phyloP scores from a whole-genome alignment of 129 eudicot species.

The Ambrosia artemisiifolia region DNA sequence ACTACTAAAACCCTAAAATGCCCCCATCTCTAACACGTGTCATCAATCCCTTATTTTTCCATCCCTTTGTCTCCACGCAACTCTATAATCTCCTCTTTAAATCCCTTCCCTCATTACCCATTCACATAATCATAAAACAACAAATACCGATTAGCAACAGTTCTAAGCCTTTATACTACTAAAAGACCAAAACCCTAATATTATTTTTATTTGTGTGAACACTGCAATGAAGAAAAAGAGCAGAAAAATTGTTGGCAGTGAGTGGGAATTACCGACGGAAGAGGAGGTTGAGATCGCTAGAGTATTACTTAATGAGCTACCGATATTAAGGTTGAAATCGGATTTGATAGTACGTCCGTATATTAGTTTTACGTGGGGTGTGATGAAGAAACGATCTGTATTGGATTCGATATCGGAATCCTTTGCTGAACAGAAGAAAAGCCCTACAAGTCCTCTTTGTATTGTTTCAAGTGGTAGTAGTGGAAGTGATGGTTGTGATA shows the following conservation, averaged over 20 bases:
- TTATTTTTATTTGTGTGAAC: neutral
- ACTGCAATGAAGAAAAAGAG: conserved; percentile 12
- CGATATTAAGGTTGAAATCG: too few species aligned
- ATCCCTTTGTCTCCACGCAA: neutral
- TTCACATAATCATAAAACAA: neutral
- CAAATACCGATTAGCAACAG: neutral
- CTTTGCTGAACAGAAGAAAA: conserved; percentile 12
- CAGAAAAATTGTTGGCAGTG: neutral
- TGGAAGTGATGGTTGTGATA: conserved; percentile 41
- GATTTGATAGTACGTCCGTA: neutral
- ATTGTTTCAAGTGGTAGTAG: conserved; percentile 42
- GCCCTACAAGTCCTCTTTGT: conserved; percentile 53
- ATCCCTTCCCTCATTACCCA: neutral
- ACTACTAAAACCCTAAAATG: neutral
- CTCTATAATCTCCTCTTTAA: neutral
- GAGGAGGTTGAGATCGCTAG: conserved; percentile 38
- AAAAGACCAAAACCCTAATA: neutral
- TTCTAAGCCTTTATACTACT: neutral
- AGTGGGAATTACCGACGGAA: conserved; percentile 5
- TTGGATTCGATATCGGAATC: conserved; percentile 14
- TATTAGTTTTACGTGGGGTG: conserved; percentile 31
- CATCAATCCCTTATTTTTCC: neutral
- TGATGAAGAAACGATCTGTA: conserved; percentile 45
- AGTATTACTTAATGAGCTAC: too few species aligned
- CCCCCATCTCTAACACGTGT: conserved; percentile 3